These are phyloP conservation scores for Kluyveromyces lactis DNA, from an alignment of 805 yeast genomes.

Conservation along the genomic window DNA sequence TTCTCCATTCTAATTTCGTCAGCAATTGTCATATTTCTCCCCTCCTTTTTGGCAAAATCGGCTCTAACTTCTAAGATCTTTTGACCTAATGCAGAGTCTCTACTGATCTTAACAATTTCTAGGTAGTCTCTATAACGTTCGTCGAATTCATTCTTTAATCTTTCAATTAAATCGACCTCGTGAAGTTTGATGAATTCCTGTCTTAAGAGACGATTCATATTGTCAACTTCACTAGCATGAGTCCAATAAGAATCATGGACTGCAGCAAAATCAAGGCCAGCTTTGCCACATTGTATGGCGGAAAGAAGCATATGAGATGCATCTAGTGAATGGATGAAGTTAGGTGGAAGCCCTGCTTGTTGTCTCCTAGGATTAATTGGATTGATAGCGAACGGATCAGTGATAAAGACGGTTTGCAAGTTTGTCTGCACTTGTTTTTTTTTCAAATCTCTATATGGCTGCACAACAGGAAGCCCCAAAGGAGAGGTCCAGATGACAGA, in stretches of 20 bases:
- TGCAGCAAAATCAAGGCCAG: conserved; percentile 71
- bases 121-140: conserved; percentile 68
- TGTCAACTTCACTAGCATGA: conserved; percentile 76
- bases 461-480: conserved; percentile 90
- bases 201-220: conserved; percentile 63
- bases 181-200: conserved; percentile 76
- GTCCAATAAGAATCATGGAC: conserved; percentile 99
- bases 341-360: conserved; percentile 90
- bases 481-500: conserved; percentile 98
- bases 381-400: conserved; percentile 78
- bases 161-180: conserved; percentile 59
- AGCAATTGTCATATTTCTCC: conserved; percentile 49
- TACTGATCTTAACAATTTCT: conserved; percentile 49
- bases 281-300: conserved; percentile 65
- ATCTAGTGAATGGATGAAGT: conserved; percentile 88
- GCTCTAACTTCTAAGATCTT: conserved; percentile 43
- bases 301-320: conserved; percentile 95
- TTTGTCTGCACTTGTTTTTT: conserved; percentile 68
- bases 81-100: conserved; percentile 41
- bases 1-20: conserved; percentile 73
- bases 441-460: conserved; percentile 75
- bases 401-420: conserved; percentile 76
- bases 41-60: conserved; percentile 39
- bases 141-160: conserved; percentile 70
- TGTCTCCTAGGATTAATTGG: conserved; percentile 87